phyloP scores from a whole-genome alignment of 352 stramenopile species.

The Globisporangium radiosum region DNA sequence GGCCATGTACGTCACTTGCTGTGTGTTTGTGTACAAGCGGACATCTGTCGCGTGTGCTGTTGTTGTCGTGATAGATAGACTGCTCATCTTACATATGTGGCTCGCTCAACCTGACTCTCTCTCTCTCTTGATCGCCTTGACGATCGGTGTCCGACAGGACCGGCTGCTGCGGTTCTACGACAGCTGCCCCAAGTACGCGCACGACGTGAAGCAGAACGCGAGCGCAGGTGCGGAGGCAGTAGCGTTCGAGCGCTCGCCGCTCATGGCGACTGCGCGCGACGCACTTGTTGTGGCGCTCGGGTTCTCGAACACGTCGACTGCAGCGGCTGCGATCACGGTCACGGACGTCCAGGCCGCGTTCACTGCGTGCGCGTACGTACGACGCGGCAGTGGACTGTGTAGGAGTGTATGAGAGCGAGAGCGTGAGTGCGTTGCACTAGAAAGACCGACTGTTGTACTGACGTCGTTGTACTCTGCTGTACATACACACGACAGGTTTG shows the following conservation, averaged over 20 bases:
- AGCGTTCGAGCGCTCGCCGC: constrained; percentile 27
- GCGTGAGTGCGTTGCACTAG: background rate
- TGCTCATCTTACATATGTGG: too few relatives aligned
- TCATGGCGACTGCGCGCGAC: constrained; percentile 21
- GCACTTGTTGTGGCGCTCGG: constrained; percentile 33
- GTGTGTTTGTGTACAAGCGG: background rate
- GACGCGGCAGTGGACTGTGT: background rate
- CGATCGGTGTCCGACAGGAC: constrained; percentile 21
- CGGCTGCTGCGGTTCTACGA: constrained; percentile 64
- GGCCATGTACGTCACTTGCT: constrained; percentile 1
- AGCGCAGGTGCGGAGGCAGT: constrained; percentile 31
- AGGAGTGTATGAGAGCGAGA: background rate
- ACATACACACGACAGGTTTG: constrained; percentile 29
- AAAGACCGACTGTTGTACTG: background rate
- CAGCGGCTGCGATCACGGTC: constrained; percentile 19
- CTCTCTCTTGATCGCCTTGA: background rate
- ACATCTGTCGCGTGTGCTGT: too few relatives aligned
- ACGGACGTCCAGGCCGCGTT: constrained; percentile 45
- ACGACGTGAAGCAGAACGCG: constrained; percentile 46
- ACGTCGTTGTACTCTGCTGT: background rate
- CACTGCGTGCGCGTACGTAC: constrained; percentile 53
- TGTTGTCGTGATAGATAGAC: too few relatives aligned
- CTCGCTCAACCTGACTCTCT: background rate
- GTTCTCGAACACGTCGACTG: constrained; percentile 16
- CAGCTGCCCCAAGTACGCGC: constrained; percentile 47